Percentiles rank a stretch among this genome's conserved stretches.
Conservation (phyloP, 2,329 filamentous ascomycete genomes). For the Curvularia spicifera region DNA sequence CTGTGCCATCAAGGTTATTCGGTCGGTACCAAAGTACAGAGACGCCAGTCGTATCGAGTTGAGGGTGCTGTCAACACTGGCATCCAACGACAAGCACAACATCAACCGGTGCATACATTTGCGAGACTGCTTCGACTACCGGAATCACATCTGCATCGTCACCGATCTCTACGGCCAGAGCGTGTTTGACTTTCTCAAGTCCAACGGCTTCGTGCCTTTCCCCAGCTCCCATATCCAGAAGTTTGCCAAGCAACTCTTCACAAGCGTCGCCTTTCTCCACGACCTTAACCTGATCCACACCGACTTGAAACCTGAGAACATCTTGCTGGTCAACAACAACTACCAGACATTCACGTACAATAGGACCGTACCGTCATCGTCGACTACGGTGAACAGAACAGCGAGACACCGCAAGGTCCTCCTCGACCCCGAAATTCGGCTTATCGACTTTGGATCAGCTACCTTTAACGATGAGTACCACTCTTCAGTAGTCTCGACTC, state of each 20-base stretch:
- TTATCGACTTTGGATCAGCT: conserved; percentile 72
- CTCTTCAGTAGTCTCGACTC: conserved; percentile 70
- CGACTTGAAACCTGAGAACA: conserved; percentile 72
- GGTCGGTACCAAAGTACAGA: conserved; percentile 96
- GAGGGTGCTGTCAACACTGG: conserved; percentile 87
- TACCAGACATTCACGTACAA: conserved; percentile 75
- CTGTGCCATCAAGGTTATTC: conserved; percentile 97
- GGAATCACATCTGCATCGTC: conserved; percentile 92
- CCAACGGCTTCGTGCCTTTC: conserved; percentile 93
- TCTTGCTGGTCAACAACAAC: conserved; percentile 67
- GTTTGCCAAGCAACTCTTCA: conserved; percentile 93
- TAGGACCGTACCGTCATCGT: conserved; percentile 69
- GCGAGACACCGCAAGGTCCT: conserved; percentile 68
- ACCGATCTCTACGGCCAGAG: conserved; percentile 85
- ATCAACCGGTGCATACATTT: conserved; percentile 96
- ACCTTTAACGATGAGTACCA: conserved; percentile 74
- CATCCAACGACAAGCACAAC: conserved; percentile 89
- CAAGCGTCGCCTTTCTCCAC: conserved; percentile 97
- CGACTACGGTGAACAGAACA: conserved; percentile 62
- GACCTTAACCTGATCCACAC: conserved; percentile 98
- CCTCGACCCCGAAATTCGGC: conserved; percentile 68
- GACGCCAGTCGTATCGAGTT: conserved; percentile 95
- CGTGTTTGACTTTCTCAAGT: conserved; percentile 97
- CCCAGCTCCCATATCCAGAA: conserved; percentile 98
- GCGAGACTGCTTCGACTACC: conserved; percentile 94